Base-by-base conservation (phyloP, 768 basidiomycete genomes). In the Hemileccinum rubropunctum region DNA sequence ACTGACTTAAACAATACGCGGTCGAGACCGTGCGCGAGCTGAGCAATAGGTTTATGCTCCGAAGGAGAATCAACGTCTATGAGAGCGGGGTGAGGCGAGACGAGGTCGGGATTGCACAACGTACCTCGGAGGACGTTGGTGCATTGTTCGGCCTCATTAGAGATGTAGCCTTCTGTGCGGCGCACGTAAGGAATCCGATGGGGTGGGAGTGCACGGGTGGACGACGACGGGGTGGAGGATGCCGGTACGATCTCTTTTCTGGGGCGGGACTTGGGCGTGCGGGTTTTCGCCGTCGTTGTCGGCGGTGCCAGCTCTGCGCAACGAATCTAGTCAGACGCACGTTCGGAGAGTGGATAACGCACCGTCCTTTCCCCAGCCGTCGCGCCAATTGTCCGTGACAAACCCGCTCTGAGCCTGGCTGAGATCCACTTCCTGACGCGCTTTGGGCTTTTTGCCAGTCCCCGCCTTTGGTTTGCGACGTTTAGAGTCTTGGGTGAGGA, bases 1-100 rank as follows among this genome's bases (percentile, higher is more conserved):
- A 74, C 81, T 42, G 61, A 89, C 87, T 84, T 90, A 76, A 89
- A 89, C 33, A 92, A 69, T 0, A 86, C 86, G 4, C 86, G 76
- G 35, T 84, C 80, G 6, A 93, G 71, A 11, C 80, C 79, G 54
- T 86, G 85, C 0, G 82, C 73, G 5, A 94, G 76, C 3, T 62
- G 72, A 1, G 88, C 80, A 18, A 93, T 74, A 7, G 81, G 80
- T 30, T 76, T 72, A 20, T 82, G 77, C 26, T 73, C 60, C 1
- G 70, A 67, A 6, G 69, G 65, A 3, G 78, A 71, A 11, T 62
- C 47, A 14, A 82, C 53, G 53, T 83, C 81, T 84, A 58, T 10
- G 11, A 2, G 27, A 33, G 28, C 7, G 7, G 28, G 28, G 8
- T 30, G 28, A 23, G 6, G 23, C 6, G 23, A 23, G 23, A 6